Percentiles rank a stretch among this genome's conserved stretches.
Evolutionary conservation across 768 basidiomycete genomes (phyloP).

Genomic region (Glaciozyma martinii): DNA sequence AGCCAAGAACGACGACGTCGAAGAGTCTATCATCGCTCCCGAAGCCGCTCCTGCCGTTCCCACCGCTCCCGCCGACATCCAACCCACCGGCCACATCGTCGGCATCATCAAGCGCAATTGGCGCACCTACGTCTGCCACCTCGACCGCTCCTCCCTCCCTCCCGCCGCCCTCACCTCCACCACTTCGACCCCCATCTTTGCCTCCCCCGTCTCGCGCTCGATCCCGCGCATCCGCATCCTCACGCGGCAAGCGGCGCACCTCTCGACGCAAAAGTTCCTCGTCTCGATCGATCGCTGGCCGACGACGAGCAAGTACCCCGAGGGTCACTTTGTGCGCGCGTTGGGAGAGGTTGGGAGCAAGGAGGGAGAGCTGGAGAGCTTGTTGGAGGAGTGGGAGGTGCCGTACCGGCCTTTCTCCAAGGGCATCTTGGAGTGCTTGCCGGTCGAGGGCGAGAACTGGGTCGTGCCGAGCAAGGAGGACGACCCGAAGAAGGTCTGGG

Average conservation of each 20-base stretch:
- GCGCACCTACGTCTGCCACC: slow-evolving; percentile 91
- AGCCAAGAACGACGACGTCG: slow-evolving; percentile 77
- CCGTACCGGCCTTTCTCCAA: slow-evolving; percentile 95
- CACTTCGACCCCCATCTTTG: slow-evolving; percentile 68
- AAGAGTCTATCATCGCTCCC: slow-evolving; percentile 50
- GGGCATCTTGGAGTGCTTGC: slow-evolving; percentile 84
- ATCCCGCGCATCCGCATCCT: slow-evolving; percentile 89
- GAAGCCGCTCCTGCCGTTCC: slow-evolving; percentile 9
- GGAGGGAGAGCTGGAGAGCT: slow-evolving; percentile 88
- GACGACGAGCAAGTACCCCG: slow-evolving; percentile 75
- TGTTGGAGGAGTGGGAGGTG: slow-evolving; percentile 88
- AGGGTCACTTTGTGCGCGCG: slow-evolving; percentile 90
- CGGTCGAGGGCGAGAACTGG: slow-evolving; percentile 81
- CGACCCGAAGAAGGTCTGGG: slow-evolving; percentile 52
- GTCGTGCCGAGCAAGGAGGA: slow-evolving; percentile 69
- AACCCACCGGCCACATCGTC: slow-evolving; percentile 84
- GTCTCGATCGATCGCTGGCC: slow-evolving; percentile 94
- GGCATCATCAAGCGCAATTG: slow-evolving; percentile 92
- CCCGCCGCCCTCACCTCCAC: slow-evolving; percentile 68
- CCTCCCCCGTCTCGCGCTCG: slow-evolving; percentile 79
- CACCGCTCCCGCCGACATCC: slow-evolving; percentile 41
- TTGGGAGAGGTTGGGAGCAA: slow-evolving; percentile 86
- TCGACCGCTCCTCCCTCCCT: slow-evolving; percentile 78
- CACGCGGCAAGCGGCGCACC: slow-evolving; percentile 82
- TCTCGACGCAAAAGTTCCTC: slow-evolving; percentile 88